Conservation (phyloP, 129 eudicot genomes). For the Ambrosia trifida region DNA sequence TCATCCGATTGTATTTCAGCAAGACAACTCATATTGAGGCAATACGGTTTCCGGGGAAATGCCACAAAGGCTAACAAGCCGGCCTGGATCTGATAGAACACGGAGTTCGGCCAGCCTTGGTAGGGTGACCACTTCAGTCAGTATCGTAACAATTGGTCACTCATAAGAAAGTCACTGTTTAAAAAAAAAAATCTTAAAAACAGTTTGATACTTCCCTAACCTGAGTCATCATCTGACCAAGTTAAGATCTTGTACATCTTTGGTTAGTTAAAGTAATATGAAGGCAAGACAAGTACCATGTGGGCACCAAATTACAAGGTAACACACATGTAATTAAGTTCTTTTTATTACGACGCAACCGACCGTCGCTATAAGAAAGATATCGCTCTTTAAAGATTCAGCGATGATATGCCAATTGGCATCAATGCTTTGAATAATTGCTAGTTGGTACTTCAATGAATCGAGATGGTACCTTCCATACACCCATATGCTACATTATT, state of each 20-base stretch:
- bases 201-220: background rate
- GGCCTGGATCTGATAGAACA: no score
- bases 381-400: slow-evolving; percentile 12
- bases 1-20: no score
- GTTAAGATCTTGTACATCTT: slow-evolving; percentile 21
- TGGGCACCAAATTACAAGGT: slow-evolving; percentile 34
- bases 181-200: no score
- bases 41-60: no score
- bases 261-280: slow-evolving; percentile 2
- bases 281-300: slow-evolving; percentile 28
- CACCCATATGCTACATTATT: slow-evolving; percentile 22
- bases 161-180: no score
- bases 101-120: no score
- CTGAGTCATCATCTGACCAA: background rate
- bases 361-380: slow-evolving; percentile 21
- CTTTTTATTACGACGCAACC: slow-evolving; percentile 2
- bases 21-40: no score
- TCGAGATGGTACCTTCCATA: slow-evolving; percentile 37
- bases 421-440: slow-evolving; percentile 30
- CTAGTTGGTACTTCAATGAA: slow-evolving; percentile 30
- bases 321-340: slow-evolving; percentile 27
- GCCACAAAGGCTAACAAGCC: no score
- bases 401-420: slow-evolving; percentile 21
- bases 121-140: no score
- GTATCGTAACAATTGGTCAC: no score